Evolutionary conservation across 208 protist species (phyloP), one percentile per base, ranked within the genome.

Genomic region (Crithidia expoeki): DNA sequence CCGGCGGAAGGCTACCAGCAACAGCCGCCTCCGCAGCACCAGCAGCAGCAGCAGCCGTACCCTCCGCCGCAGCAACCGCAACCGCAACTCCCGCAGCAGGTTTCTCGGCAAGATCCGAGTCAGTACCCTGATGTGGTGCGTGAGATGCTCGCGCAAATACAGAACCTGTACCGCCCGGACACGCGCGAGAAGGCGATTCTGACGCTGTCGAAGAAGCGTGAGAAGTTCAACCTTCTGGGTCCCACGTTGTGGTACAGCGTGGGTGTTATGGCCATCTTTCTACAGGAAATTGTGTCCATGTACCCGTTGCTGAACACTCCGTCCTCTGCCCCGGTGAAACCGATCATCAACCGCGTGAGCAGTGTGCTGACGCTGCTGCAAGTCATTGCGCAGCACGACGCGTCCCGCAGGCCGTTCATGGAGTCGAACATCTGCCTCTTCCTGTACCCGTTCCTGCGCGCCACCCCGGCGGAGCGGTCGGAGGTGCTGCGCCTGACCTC

Each of bases 401-500:
- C 98, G 4, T 99, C 98, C 23, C 92, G 99, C 36, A 85, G 85
- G 30, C 86, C 94, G n/a, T 99, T 99, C 79, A 74, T 99, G n/a
- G 96, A 98, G 40, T 98, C 98, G 3, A 97, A 99, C 62, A 99
- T 99, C 60, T 98, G 98, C 47, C 90, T 99, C 46, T 99, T 99
- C 74, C 89, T 99, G 12, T 99, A 99, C 78, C 99, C 99, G 16
- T 99, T 99, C 79, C 90, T 99, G 23, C 98, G 98, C 76, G 99
- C 96, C 88, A 81, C 70, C 94, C 93, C 79, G 89, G 85, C 74
- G 70, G 96, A 82, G 85, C 94, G 58, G 97, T 98, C 89, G 1
- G 98, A 99, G 80, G 98, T 98, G 66, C 84, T 99, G 30, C 90
- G 98, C 21, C 86, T 99, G 25, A 99, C 98, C 17, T 97, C 90